Evolutionary conservation across 345 rosid species (phyloP).

Genomic region (Salix koriyanagi): DNA sequence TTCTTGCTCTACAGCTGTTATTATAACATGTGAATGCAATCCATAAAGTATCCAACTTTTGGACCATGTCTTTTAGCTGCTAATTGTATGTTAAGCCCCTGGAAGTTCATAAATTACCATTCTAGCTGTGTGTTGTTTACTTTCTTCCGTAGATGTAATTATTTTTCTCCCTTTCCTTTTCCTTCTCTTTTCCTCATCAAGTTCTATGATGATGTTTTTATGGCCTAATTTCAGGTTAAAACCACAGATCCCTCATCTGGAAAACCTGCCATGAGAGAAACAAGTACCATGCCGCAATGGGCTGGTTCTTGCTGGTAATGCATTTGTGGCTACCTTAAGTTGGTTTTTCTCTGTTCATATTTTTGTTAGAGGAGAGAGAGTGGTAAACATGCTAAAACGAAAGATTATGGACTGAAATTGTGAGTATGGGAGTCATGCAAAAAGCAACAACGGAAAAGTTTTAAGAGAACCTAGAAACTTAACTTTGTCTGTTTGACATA

Average conservation of each 20-base stretch:
- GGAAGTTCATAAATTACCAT: not conserved
- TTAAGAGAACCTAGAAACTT: too few relatives aligned
- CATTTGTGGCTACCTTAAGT: slow-evolving; percentile 2
- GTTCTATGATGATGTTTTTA: not conserved
- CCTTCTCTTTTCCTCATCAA: not conserved
- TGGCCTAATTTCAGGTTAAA: slow-evolving; percentile 47
- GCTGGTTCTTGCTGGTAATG: slow-evolving; percentile 97
- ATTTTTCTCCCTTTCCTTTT: not conserved
- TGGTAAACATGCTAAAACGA: not conserved
- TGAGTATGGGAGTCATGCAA: too few relatives aligned
- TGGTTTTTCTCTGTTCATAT: not conserved
- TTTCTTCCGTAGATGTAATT: not conserved
- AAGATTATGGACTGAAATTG: not conserved
- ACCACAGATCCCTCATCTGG: slow-evolving; percentile 59
- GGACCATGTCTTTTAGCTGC: not conserved
- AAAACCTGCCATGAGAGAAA: slow-evolving; percentile 80
- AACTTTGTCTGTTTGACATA: too few relatives aligned
- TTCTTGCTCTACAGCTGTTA: not conserved
- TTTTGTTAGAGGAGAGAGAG: not conserved
- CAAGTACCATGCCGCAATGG: slow-evolving; percentile 99
- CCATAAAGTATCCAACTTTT: not conserved
- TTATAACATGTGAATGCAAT: not conserved
- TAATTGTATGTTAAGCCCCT: not conserved
- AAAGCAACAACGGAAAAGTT: too few relatives aligned
- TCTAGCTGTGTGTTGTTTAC: not conserved